Evolutionary conservation across 1,284 basidiomycete genomes (phyloP).

Genomic region (Cutaneotrichosporon arboriforme): DNA sequence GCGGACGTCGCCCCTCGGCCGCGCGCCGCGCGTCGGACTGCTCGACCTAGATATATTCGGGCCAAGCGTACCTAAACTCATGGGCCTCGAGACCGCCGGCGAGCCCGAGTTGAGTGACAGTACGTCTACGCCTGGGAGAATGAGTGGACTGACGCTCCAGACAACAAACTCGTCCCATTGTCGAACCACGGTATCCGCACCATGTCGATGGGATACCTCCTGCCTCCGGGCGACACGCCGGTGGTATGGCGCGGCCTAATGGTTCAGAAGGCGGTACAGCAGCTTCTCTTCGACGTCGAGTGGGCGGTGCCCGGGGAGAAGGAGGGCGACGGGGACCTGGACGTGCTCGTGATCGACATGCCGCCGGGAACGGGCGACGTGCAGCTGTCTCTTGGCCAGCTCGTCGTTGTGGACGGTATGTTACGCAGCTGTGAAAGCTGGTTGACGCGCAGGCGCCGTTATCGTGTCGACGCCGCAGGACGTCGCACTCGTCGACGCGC

Average conservation of each 20-base stretch:
- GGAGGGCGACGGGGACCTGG: conserved; percentile 50
- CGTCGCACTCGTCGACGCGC: conserved; percentile 84
- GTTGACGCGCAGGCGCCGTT: conserved; percentile 63
- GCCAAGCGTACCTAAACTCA: conserved; percentile 88
- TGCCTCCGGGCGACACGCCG: conserved; percentile 56
- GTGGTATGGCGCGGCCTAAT: conserved; percentile 96
- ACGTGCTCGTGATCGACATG: conserved; percentile 90
- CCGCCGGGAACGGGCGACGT: conserved; percentile 97
- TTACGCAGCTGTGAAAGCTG: neutral
- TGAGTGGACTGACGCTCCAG: conserved; percentile 50
- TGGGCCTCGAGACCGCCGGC: conserved; percentile 76
- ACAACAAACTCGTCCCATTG: conserved; percentile 73
- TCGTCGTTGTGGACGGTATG: conserved; percentile 77
- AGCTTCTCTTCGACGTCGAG: conserved; percentile 93
- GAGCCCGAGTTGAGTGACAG: conserved; percentile 74
- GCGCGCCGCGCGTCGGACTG: conserved; percentile 64
- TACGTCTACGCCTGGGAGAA: conserved; percentile 45
- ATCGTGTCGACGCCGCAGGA: conserved; percentile 96
- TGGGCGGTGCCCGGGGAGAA: conserved; percentile 56
- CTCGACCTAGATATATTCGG: conserved; percentile 96
- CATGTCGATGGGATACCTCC: conserved; percentile 90
- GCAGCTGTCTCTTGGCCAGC: conserved; percentile 83
- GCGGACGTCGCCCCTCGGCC: conserved; percentile 45
- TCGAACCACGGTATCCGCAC: conserved; percentile 84
- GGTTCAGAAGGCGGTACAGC: conserved; percentile 97